phyloP scores from a whole-genome alignment of 495 filamentous ascomycete species.

The Penicillium verhagenii region DNA sequence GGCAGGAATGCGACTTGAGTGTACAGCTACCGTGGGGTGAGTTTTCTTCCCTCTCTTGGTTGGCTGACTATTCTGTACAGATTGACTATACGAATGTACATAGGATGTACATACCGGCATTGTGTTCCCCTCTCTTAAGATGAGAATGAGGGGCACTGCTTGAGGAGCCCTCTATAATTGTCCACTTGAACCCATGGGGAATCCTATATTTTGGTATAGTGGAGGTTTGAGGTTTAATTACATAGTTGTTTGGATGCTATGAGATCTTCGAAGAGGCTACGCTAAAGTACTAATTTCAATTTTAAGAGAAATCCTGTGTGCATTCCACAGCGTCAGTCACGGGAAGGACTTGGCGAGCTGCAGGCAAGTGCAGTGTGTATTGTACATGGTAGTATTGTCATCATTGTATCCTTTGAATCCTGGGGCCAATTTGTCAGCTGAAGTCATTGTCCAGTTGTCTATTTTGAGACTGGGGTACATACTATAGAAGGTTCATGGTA shows the following conservation, averaged over 20 bases:
- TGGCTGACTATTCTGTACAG: neutral
- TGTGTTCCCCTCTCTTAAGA: neutral
- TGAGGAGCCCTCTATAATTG: neutral
- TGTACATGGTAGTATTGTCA: constrained; percentile 11
- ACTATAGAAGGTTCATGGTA: neutral
- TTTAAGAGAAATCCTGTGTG: neutral
- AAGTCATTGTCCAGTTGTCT: neutral
- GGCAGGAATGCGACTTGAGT: neutral
- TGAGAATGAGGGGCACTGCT: constrained; percentile 1
- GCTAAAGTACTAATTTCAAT: too few species aligned
- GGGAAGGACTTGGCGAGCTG: constrained; percentile 16
- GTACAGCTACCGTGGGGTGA: neutral
- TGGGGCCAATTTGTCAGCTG: neutral
- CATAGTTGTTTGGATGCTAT: too few species aligned
- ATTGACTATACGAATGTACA: neutral
- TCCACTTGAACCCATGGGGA: neutral
- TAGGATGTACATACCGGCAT: neutral
- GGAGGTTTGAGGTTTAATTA: neutral
- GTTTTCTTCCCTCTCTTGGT: neutral
- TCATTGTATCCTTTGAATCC: constrained; percentile 11
- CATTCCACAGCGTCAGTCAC: constrained; percentile 2
- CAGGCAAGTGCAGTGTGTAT: constrained; percentile 13
- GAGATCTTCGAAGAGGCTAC: too few species aligned
- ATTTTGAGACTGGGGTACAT: neutral
- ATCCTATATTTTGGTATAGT: neutral